phyloP scores from a whole-genome alignment of 2,329 filamentous ascomycete genomes.

The Cryphonectria radicalis region DNA sequence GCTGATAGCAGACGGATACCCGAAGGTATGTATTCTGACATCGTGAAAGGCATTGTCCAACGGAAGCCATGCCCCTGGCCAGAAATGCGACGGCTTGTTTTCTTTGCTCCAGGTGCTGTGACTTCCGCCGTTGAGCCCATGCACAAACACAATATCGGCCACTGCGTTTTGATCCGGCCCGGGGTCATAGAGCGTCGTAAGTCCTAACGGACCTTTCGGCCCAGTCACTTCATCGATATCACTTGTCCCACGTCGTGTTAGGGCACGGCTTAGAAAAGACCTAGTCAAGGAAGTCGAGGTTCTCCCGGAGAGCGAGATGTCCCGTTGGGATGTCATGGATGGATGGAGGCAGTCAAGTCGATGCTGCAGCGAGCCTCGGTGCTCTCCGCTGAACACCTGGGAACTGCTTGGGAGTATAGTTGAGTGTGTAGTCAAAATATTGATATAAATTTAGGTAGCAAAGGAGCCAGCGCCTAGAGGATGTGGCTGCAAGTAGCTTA shows the following conservation, averaged over 20 bases:
- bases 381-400: background rate
- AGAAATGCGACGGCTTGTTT: conserved; percentile 34
- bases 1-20: conserved; percentile 33
- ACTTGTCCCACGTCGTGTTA: background rate
- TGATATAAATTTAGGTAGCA: background rate
- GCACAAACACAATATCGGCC: conserved; percentile 44
- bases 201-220: conserved; percentile 30
- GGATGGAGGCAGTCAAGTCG: background rate
- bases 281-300: background rate
- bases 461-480: background rate
- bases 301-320: background rate
- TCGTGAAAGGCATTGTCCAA: conserved; percentile 37
- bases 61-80: conserved; percentile 42
- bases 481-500: no score
- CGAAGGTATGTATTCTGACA: conserved; percentile 41
- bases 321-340: background rate
- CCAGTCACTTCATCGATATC: background rate
- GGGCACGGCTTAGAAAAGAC: background rate
- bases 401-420: no score
- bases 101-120: conserved; percentile 42
- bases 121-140: conserved; percentile 44
- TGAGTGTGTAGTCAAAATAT: background rate
- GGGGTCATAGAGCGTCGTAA: conserved; percentile 34
- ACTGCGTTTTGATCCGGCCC: conserved; percentile 5
- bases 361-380: background rate